Percentiles rank a stretch among this genome's conserved stretches.
Conservation (phyloP, 1,284 basidiomycete genomes). For the Phaffia rhodozyma region DNA sequence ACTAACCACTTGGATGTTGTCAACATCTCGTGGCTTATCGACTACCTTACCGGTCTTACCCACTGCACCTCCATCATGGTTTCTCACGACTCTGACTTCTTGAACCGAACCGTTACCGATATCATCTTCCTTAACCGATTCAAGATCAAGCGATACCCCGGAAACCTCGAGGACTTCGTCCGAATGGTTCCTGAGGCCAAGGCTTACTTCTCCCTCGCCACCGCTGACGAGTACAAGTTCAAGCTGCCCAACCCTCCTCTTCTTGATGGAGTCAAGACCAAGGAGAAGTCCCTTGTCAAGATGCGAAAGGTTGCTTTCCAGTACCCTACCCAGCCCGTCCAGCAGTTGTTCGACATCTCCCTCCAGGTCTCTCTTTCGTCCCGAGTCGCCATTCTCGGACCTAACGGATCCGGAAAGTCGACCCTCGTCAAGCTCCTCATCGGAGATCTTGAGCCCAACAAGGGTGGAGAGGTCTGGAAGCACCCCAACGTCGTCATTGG, state of each 20-base stretch:
- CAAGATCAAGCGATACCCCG: conserved; percentile 94
- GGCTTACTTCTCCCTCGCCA: conserved; percentile 92
- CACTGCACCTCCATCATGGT: conserved; percentile 95
- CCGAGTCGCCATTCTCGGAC: conserved; percentile 90
- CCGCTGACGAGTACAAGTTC: conserved; percentile 91
- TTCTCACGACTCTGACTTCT: conserved; percentile 96
- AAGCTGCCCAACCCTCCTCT: conserved; percentile 91
- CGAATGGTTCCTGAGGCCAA: conserved; percentile 92
- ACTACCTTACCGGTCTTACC: conserved; percentile 78
- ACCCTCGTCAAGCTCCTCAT: conserved; percentile 98
- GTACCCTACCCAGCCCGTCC: conserved; percentile 71
- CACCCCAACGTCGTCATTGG: conserved; percentile 98
- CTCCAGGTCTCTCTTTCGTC: conserved; percentile 95
- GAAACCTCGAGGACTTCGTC: conserved; percentile 95
- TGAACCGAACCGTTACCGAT: conserved; percentile 98
- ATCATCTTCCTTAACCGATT: conserved; percentile 98
- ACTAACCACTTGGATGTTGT: conserved; percentile 97
- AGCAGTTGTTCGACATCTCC: conserved; percentile 87
- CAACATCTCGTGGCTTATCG: conserved; percentile 94
- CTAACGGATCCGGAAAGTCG: conserved; percentile 96
- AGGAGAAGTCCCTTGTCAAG: conserved; percentile 94
- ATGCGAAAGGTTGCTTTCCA: conserved; percentile 98
- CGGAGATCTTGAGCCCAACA: conserved; percentile 93
- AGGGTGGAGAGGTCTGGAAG: conserved; percentile 85
- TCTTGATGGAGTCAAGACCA: conserved; percentile 98